phyloP scores from a whole-genome alignment of 768 basidiomycete species.

The Pulveroboletus sp. region DNA sequence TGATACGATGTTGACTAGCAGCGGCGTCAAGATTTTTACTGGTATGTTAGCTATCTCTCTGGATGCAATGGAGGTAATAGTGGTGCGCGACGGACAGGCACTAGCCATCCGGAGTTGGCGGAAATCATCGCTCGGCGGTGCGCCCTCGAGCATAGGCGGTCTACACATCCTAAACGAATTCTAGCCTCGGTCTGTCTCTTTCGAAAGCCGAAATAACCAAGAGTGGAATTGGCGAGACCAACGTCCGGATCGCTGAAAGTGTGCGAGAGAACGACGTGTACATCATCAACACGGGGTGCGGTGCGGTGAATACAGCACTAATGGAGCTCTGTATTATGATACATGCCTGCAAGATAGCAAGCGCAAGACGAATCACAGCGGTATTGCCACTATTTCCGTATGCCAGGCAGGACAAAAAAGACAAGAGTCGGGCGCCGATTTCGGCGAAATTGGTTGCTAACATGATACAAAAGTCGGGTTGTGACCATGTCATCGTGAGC shows the following conservation, averaged over 20 bases:
- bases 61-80: neutral
- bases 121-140: constrained; percentile 92
- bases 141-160: constrained; percentile 7
- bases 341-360: constrained; percentile 99
- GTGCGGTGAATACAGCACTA: constrained; percentile 84
- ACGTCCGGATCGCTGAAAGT: constrained; percentile 87
- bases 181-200: constrained; percentile 83
- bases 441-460: constrained; percentile 98
- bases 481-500: constrained; percentile 95
- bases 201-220: constrained; percentile 84
- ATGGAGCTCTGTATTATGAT: constrained; percentile 99
- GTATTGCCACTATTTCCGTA: constrained; percentile 97
- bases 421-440: constrained; percentile 97
- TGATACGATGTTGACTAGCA: constrained; percentile 48
- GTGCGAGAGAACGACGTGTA: constrained; percentile 99
- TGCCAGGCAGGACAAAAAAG: constrained; percentile 97
- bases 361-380: constrained; percentile 96
- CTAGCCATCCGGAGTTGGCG: constrained; percentile 92
- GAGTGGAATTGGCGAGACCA: constrained; percentile 88
- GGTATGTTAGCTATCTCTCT: constrained; percentile 34
- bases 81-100: constrained; percentile 48
- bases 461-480: constrained; percentile 88
- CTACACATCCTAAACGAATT: constrained; percentile 23
- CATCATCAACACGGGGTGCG: constrained; percentile 91
- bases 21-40: constrained; percentile 55